phyloP scores from a whole-genome alignment of 768 basidiomycete species.

The Lyophyllum atratum region DNA sequence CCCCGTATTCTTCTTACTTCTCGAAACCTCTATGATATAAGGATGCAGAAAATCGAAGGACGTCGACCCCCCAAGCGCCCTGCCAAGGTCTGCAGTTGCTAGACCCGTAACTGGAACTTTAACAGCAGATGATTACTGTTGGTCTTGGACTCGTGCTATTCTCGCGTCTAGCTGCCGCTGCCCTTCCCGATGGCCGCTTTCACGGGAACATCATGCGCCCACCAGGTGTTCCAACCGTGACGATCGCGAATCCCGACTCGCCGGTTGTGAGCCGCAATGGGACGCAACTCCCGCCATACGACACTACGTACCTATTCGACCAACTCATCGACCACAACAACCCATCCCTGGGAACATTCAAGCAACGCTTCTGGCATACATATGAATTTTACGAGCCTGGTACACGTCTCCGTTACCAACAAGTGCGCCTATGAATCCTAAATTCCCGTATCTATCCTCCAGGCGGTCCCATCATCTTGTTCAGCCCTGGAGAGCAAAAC shows the following conservation, averaged over 20 bases:
- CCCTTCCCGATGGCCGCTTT: constrained; percentile 38
- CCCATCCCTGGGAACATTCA: constrained; percentile 71
- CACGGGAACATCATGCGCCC: constrained; percentile 44
- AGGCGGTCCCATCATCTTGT: constrained; percentile 63
- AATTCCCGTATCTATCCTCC: no score
- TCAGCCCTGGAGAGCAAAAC: constrained; percentile 67
- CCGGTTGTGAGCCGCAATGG: constrained; percentile 46
- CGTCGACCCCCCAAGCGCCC: not conserved
- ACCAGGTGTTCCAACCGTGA: constrained; percentile 38
- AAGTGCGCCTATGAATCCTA: no score
- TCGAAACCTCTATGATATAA: not conserved
- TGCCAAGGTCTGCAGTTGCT: not conserved
- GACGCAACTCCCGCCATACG: constrained; percentile 45
- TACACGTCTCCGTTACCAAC: constrained; percentile 21
- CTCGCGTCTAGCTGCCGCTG: constrained; percentile 17
- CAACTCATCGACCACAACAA: constrained; percentile 56
- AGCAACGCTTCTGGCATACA: constrained; percentile 73
- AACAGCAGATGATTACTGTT: not conserved
- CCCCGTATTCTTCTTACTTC: not conserved
- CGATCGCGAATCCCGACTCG: constrained; percentile 22
- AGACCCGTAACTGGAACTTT: not conserved
- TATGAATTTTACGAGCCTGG: constrained; percentile 65
- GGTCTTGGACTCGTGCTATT: not conserved
- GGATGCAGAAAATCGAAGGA: not conserved
- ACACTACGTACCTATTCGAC: constrained; percentile 56